Evolutionary conservation across 768 basidiomycete species (phyloP), one percentile per base, ranked within the genome.

Genomic region (Harrya chromipes): DNA sequence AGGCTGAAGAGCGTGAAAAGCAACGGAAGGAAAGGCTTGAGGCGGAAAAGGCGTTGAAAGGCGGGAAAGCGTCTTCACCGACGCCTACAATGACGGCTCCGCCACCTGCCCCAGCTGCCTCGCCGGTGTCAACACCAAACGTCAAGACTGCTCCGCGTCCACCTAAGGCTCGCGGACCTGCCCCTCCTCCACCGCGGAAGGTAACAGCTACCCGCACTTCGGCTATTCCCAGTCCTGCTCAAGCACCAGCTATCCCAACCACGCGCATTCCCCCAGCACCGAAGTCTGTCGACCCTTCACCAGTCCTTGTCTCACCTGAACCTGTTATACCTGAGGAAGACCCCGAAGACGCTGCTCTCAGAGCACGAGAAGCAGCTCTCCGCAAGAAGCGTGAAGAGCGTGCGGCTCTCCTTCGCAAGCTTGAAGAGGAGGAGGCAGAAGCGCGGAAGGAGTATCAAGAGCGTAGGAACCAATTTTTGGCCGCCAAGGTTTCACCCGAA

Each of bases 1-100:
- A 88, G 58, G 86, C 87, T 2, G 86, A 87, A 56, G 89, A 89
- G 53, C 75, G 94, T 48, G 90, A 93, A 60, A 76, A 77, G 42
- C 65, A 80, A 36, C 76, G 95, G 39, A 76, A 73, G 55, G 87
- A 89, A 56, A 75, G 90, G 43, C 64, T 98, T 34, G 88, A 87
- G 39, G 80, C 75, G 31, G 93, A 90, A 68, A 85, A 81, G 64
- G 83, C 81, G 1, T 53, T 81, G 48, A 81, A 78, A 58, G 81
- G 78, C 39, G 75, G 72, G 4, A 70, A 66, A 41, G 57, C 67
- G 1, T 60, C 77, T 40, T 70, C 73, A 0, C 62, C 60, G 4
- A 77, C 78, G 2, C 71, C 74, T 33, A 76, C 74, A 19, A 67
- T 74, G 8, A 74, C 78, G 0, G 70, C 79, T 7, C 67, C 72